Evolutionary conservation across 345 rosid species (phyloP).

Genomic region (Clausena lansium): DNA sequence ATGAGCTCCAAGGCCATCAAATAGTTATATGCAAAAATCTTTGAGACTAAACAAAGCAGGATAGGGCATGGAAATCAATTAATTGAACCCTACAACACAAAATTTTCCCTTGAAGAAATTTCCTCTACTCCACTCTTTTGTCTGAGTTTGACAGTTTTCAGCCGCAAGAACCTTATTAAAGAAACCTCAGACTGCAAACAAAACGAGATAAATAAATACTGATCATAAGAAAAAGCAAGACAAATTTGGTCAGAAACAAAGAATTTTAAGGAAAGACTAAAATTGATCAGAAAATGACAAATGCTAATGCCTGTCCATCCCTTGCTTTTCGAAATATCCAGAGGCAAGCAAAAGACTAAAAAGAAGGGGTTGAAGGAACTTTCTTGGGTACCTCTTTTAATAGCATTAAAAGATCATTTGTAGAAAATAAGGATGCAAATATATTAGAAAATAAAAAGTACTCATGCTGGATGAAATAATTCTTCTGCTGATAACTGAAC

Average conservation of each 20-base stretch:
- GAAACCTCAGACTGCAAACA: neutral
- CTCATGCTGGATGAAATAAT: neutral
- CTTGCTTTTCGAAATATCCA: neutral
- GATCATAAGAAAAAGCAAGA: neutral
- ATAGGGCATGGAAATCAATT: neutral
- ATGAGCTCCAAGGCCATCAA: constrained; percentile 60
- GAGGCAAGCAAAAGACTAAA: neutral
- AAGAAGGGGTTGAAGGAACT: neutral
- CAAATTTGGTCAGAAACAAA: neutral
- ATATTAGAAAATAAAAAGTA: neutral
- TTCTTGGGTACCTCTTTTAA: neutral
- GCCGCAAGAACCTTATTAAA: neutral
- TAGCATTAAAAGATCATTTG: neutral
- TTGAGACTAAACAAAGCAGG: neutral
- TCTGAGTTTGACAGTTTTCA: neutral
- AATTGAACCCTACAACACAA: neutral
- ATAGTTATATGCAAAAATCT: neutral
- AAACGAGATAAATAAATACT: neutral
- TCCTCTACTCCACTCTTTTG: constrained; percentile 1
- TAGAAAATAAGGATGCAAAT: neutral
- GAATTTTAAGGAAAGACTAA: neutral
- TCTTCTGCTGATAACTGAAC: neutral
- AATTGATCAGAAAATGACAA: neutral
- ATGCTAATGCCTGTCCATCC: neutral
- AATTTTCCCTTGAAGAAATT: neutral